These are phyloP conservation scores for Breynia disticha DNA, from an alignment of 441 rosid species.

Conservation along the genomic window DNA sequence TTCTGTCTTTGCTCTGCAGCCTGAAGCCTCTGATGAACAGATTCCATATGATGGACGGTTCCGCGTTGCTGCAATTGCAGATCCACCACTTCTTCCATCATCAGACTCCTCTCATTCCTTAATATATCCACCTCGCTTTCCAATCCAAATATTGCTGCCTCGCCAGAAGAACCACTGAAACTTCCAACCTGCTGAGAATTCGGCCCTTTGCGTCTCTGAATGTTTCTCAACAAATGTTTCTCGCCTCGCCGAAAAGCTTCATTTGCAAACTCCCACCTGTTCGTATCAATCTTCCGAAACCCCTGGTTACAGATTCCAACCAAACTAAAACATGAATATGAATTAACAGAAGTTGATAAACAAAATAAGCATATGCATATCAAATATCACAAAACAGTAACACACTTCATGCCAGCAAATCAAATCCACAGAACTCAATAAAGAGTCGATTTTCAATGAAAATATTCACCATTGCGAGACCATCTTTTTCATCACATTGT, in stretches of 20 bases:
- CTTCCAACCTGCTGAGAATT: slow-evolving; percentile 43
- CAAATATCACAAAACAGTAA: slow-evolving; percentile 6
- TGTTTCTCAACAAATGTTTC: slow-evolving; percentile 66
- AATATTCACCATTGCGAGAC: too few species aligned
- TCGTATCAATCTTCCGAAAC: slow-evolving; percentile 72
- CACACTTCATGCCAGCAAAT: slow-evolving; percentile 8
- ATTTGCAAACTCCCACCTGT: slow-evolving; percentile 90
- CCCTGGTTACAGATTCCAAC: slow-evolving; percentile 54
- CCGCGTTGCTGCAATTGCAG: slow-evolving; percentile 60
- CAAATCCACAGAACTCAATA: too few species aligned
- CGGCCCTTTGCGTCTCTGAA: slow-evolving; percentile 67
- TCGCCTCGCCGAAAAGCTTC: slow-evolving; percentile 68
- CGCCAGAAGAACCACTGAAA: slow-evolving; percentile 35
- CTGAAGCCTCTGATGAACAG: slow-evolving; percentile 52
- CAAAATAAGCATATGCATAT: background rate
- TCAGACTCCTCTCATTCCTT: slow-evolving; percentile 47
- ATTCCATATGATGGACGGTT: slow-evolving; percentile 37
- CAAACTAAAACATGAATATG: slow-evolving; percentile 24
- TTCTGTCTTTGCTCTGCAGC: slow-evolving; percentile 70
- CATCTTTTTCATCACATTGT: too few species aligned
- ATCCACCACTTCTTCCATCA: slow-evolving; percentile 74
- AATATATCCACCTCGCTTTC: slow-evolving; percentile 55
- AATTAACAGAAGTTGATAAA: slow-evolving; percentile 5
- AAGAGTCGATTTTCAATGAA: too few species aligned
- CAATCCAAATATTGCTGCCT: slow-evolving; percentile 30